Conservation (phyloP, 192 early-diverging fungal species). For the Backusella liffmaniae region DNA sequence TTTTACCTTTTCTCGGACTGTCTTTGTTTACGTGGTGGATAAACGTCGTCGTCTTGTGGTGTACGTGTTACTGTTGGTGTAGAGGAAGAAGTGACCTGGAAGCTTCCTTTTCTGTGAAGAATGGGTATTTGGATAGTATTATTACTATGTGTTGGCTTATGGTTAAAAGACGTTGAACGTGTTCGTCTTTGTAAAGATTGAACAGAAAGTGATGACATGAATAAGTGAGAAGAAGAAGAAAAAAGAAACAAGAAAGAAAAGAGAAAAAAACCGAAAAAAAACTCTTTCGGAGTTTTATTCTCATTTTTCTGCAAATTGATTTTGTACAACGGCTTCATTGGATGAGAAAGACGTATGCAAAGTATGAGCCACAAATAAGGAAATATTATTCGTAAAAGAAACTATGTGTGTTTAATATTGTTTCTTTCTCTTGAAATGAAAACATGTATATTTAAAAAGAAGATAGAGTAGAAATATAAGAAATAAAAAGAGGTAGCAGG, state of each 20-base stretch:
- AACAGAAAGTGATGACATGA: not conserved
- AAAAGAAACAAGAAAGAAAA: not conserved
- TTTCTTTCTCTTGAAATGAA: not conserved
- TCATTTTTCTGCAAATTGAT: not conserved
- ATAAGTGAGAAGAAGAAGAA: not conserved
- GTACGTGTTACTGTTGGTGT: not conserved
- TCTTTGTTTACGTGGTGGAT: constrained; percentile 10
- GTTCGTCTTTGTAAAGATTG: not conserved
- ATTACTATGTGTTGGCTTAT: not conserved
- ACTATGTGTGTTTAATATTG: not conserved
- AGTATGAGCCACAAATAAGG: not conserved
- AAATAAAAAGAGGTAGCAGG: not conserved
- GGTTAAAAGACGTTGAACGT: constrained; percentile 10
- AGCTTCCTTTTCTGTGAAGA: not conserved
- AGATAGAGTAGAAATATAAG: not conserved
- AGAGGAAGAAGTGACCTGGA: not conserved
- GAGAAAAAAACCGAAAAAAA: not conserved
- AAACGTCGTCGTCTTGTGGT: constrained; percentile 1
- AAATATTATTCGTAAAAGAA: not conserved
- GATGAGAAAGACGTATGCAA: not conserved
- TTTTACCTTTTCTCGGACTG: not conserved
- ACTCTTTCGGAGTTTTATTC: not conserved
- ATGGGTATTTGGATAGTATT: not conserved
- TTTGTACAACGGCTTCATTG: not conserved
- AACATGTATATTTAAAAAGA: not conserved